phyloP scores from a whole-genome alignment of 306 rosid genomes.

The Vigna nakashimae region DNA sequence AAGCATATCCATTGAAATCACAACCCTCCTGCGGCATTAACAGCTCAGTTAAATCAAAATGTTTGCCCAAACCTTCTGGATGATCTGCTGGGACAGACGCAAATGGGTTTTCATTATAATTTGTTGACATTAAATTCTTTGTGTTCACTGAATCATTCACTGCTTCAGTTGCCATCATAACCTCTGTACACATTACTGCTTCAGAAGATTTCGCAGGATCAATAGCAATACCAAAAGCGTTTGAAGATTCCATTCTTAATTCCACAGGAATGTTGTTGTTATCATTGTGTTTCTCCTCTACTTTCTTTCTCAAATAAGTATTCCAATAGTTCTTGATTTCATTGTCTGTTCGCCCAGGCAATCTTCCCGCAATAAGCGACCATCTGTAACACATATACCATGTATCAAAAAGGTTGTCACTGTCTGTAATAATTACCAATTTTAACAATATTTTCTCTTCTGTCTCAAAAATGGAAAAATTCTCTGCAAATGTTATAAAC shows the following conservation, averaged over 20 bases:
- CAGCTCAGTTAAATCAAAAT: background rate
- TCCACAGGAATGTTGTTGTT: background rate
- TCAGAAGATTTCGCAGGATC: background rate
- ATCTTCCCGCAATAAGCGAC: slow-evolving; percentile 21
- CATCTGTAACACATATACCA: background rate
- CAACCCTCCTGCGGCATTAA: background rate
- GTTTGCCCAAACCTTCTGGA: background rate
- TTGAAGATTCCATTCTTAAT: background rate
- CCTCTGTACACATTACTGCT: background rate
- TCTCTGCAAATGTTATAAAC: background rate
- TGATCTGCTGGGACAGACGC: background rate
- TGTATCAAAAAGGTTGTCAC: background rate
- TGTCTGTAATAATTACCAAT: too few relatives aligned
- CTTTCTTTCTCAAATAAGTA: slow-evolving; percentile 22
- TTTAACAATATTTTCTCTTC: too few relatives aligned
- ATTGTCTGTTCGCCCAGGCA: slow-evolving; percentile 20
- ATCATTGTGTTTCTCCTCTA: background rate
- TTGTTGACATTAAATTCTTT: too few relatives aligned
- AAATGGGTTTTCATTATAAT: background rate
- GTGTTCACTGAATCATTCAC: background rate
- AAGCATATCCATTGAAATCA: background rate
- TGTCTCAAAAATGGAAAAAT: background rate
- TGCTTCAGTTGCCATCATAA: background rate
- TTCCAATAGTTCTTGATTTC: slow-evolving; percentile 33
- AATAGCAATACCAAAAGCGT: background rate